Evolutionary conservation across 495 filamentous ascomycete species (phyloP).

Genomic region (Pseudoneurospora amorphoporcata): DNA sequence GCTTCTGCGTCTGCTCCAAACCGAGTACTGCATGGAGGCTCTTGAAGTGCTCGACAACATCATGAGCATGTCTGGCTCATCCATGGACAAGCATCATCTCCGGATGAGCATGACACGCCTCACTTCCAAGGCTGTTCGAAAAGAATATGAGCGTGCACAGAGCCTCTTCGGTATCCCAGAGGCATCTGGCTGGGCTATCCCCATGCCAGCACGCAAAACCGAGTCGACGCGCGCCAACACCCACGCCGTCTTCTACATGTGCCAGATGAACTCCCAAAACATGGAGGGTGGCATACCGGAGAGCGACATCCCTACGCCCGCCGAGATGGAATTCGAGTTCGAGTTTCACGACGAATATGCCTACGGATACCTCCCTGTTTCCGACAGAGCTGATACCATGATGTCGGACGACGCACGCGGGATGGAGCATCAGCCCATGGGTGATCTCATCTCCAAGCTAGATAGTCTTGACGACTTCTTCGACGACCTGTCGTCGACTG

Average conservation of each 20-base stretch:
- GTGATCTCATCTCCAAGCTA: slow-evolving; percentile 79
- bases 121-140: slow-evolving; percentile 71
- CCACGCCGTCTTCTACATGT: slow-evolving; percentile 93
- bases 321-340: slow-evolving; percentile 41
- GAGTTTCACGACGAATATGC: slow-evolving; percentile 91
- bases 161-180: slow-evolving; percentile 96
- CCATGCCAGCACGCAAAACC: slow-evolving; percentile 82
- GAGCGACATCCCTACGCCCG: slow-evolving; percentile 52
- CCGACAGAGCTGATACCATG: slow-evolving; percentile 72
- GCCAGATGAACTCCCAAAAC: slow-evolving; percentile 29
- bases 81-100: slow-evolving; percentile 86
- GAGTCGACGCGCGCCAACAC: slow-evolving; percentile 78
- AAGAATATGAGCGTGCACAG: slow-evolving; percentile 88
- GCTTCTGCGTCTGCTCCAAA: slow-evolving; percentile 79
- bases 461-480: slow-evolving; percentile 96
- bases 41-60: slow-evolving; percentile 87
- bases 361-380: slow-evolving; percentile 62
- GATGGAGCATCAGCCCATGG: slow-evolving; percentile 48
- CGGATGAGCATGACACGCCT: slow-evolving; percentile 91
- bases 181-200: slow-evolving; percentile 91
- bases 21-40: slow-evolving; percentile 85
- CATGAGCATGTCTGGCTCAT: slow-evolving; percentile 84
- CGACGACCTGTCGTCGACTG: slow-evolving; percentile 46
- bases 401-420: slow-evolving; percentile 74
- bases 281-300: slow-evolving; percentile 47